Percentiles rank a stretch among this genome's conserved stretches.
These are phyloP conservation scores for Zarea fungicola DNA, from an alignment of 2,329 filamentous ascomycete species.

Conservation along the genomic window DNA sequence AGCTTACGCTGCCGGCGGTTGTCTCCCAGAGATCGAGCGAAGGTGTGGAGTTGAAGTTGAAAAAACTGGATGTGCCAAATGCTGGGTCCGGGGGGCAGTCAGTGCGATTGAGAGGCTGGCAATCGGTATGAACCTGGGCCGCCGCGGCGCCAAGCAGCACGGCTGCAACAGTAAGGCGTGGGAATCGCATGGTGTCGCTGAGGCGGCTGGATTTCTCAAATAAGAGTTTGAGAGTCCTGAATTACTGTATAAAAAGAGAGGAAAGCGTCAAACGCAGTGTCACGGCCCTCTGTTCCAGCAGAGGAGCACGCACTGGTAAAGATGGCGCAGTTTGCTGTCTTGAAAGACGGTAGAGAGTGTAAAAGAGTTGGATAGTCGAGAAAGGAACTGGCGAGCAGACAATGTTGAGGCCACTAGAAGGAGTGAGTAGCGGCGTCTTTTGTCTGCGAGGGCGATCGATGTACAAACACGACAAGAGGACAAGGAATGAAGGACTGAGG, in stretches of 20 bases:
- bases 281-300: slow-evolving; percentile 13
- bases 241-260: too few relatives aligned
- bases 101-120: slow-evolving; percentile 67
- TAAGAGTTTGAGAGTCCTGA: too few relatives aligned
- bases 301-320: slow-evolving; percentile 1
- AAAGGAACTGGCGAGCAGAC: not conserved
- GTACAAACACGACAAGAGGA: not conserved
- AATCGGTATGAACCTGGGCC: slow-evolving; percentile 72
- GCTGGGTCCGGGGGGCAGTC: slow-evolving; percentile 67
- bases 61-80: slow-evolving; percentile 58
- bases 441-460: not conserved
- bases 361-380: not conserved
- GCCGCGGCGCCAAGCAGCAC: slow-evolving; percentile 41
- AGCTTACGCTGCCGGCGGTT: slow-evolving; percentile 60
- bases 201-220: too few relatives aligned
- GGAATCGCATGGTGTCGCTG: slow-evolving; percentile 25
- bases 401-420: slow-evolving; percentile 15
- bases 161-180: slow-evolving; percentile 27
- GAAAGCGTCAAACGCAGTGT: not conserved
- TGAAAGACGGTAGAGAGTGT: slow-evolving; percentile 1
- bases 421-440: slow-evolving; percentile 12
- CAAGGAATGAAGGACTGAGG: slow-evolving; percentile 13
- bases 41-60: slow-evolving; percentile 59
- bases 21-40: slow-evolving; percentile 61
- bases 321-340: not conserved